These are phyloP conservation scores for Phoma sp. DNA, from an alignment of 2,329 filamentous ascomycete species.

Conservation along the genomic window DNA sequence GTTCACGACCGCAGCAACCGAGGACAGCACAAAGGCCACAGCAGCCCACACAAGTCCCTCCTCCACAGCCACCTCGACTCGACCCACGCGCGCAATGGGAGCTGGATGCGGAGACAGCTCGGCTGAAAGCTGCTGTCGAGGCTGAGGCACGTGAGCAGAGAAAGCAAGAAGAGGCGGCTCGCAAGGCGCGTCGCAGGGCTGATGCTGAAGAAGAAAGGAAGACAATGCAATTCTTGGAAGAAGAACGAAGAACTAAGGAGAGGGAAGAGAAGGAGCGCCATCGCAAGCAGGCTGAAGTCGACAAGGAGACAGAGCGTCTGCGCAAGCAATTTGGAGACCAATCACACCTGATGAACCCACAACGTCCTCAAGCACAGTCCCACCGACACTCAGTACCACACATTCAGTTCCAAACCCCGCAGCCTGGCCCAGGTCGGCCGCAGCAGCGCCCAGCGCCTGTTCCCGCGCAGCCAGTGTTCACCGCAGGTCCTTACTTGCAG, in stretches of 20 bases:
- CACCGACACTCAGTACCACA: conserved; percentile 33
- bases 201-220: conserved; percentile 62
- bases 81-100: conserved; percentile 62
- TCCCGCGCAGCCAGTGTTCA: conserved; percentile 23
- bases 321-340: conserved; percentile 67
- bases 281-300: conserved; percentile 58
- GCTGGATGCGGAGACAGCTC: conserved; percentile 57
- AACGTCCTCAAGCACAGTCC: conserved; percentile 24
- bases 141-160: conserved; percentile 56
- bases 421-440: conserved; percentile 18
- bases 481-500: conserved; percentile 41
- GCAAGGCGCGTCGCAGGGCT: conserved; percentile 62
- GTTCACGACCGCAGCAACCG: conserved; percentile 23
- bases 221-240: conserved; percentile 41
- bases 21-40: conserved; percentile 38
- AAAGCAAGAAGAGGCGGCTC: conserved; percentile 50
- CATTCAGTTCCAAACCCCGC: conserved; percentile 23
- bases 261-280: conserved; percentile 68
- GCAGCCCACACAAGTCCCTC: conserved; percentile 32
- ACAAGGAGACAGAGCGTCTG: conserved; percentile 80
- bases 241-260: conserved; percentile 63
- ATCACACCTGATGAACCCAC: conserved; percentile 31
- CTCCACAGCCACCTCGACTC: conserved; percentile 32
- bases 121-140: conserved; percentile 52
- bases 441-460: conserved; percentile 24